A percentile compares a stretch with the other conserved stretches of the same genome.
Evolutionary conservation across 2,329 filamentous ascomycete genomes (phyloP).

Genomic region (Fusarium agapanthi): DNA sequence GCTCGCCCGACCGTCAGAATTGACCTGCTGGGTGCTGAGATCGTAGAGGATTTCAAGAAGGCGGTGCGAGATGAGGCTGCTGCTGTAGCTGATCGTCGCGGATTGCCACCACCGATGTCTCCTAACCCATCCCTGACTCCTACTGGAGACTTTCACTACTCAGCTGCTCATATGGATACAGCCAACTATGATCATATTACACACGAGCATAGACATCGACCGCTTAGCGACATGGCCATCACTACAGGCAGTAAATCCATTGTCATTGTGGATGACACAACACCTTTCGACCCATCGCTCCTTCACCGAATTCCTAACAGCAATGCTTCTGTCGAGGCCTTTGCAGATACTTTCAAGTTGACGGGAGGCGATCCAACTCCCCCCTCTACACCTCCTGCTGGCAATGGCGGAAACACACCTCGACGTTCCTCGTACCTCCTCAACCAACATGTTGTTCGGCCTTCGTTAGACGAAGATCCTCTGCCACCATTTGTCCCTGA

Average conservation of each 20-base stretch:
- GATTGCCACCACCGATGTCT: conserved; percentile 18
- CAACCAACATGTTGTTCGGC: conserved; percentile 54
- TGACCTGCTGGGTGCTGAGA: conserved; percentile 82
- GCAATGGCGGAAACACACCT: conserved; percentile 52
- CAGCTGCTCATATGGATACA: conserved; percentile 55
- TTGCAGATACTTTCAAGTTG: conserved; percentile 61
- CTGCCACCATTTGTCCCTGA: conserved; percentile 60
- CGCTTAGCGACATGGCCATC: conserved; percentile 65
- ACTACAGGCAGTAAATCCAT: conserved; percentile 90
- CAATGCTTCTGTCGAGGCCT: conserved; percentile 60
- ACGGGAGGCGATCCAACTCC: conserved; percentile 65
- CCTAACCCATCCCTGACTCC: conserved; percentile 42
- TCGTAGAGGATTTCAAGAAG: conserved; percentile 80
- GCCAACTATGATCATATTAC: conserved; percentile 47
- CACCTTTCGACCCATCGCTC: conserved; percentile 57
- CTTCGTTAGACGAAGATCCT: conserved; percentile 50
- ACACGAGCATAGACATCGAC: conserved; percentile 49
- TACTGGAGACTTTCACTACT: conserved; percentile 51
- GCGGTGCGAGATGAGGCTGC: conserved; percentile 73
- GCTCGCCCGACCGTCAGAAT: conserved; percentile 70
- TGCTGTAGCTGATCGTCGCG: conserved; percentile 45
- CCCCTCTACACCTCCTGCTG: conserved; percentile 66
- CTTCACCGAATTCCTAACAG: conserved; percentile 59
- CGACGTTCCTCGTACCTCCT: conserved; percentile 65
- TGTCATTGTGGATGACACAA: conserved; percentile 80